These are phyloP conservation scores for Tolypocladium album DNA, from an alignment of 2,329 filamentous ascomycete genomes.

Conservation along the genomic window DNA sequence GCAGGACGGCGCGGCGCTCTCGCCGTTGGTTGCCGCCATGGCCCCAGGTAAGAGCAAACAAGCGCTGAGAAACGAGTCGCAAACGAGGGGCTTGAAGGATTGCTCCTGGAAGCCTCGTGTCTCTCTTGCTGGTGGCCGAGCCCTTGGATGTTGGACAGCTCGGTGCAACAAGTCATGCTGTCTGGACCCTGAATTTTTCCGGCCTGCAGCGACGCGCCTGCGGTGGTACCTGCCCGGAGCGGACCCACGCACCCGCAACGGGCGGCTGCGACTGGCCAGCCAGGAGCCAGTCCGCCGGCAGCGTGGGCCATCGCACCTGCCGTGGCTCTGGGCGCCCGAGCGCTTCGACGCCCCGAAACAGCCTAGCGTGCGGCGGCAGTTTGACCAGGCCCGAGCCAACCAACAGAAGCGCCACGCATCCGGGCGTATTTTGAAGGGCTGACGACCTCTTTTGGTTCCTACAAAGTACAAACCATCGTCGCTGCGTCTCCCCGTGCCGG, in stretches of 20 bases:
- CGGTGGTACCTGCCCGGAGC: neutral
- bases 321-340: neutral
- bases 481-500: neutral
- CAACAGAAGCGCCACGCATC: slow-evolving; percentile 10
- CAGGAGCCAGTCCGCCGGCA: neutral
- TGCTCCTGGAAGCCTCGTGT: neutral
- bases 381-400: slow-evolving; percentile 1
- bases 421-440: slow-evolving; percentile 8
- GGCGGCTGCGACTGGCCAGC: neutral
- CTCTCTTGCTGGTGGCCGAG: neutral
- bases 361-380: slow-evolving; percentile 8
- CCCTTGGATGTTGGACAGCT: neutral
- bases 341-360: neutral
- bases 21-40: slow-evolving; percentile 24
- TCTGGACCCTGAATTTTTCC: neutral
- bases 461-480: neutral
- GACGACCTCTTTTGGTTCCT: slow-evolving; percentile 5
- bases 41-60: neutral
- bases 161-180: neutral
- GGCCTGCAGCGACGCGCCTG: neutral
- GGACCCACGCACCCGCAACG: neutral
- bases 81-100: neutral
- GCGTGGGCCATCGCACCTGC: neutral
- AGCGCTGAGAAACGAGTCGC: neutral
- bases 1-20: slow-evolving; percentile 40